phyloP scores from a whole-genome alignment of 2,329 filamentous ascomycete species.

The Ciborinia camelliae region DNA sequence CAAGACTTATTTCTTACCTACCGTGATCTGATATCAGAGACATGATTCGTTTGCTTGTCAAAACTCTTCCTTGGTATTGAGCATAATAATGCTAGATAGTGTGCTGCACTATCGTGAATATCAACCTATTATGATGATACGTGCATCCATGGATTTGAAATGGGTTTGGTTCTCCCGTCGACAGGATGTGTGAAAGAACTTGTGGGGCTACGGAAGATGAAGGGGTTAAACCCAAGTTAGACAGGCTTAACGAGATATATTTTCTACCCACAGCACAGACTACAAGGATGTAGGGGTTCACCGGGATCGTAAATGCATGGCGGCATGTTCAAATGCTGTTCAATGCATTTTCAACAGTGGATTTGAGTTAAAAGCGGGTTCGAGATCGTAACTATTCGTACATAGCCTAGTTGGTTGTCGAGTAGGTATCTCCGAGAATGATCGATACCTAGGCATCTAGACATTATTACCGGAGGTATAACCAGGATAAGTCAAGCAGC shows the following conservation, averaged over 20 bases:
- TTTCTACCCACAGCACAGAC: neutral
- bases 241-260: conserved; percentile 1
- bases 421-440: neutral
- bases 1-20: conserved; percentile 2
- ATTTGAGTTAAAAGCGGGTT: conserved; percentile 10
- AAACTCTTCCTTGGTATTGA: neutral
- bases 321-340: conserved; percentile 14
- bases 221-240: neutral
- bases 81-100: neutral
- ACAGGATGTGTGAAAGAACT: conserved; percentile 6
- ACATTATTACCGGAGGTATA: neutral
- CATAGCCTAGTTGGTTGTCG: neutral
- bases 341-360: conserved; percentile 9
- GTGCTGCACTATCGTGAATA: neutral
- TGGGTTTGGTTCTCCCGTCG: conserved; percentile 7
- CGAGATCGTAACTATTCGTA: conserved; percentile 7
- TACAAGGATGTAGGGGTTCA: neutral
- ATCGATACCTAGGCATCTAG: neutral
- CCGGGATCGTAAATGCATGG: conserved; percentile 14
- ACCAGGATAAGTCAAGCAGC: neutral
- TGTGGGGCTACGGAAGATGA: conserved; percentile 16
- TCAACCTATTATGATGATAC: neutral
- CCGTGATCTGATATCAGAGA: neutral
- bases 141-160: neutral
- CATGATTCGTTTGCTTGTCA: neutral